phyloP scores from a whole-genome alignment of 2,329 filamentous ascomycete genomes.

The Paraconiothyrium brasiliense region DNA sequence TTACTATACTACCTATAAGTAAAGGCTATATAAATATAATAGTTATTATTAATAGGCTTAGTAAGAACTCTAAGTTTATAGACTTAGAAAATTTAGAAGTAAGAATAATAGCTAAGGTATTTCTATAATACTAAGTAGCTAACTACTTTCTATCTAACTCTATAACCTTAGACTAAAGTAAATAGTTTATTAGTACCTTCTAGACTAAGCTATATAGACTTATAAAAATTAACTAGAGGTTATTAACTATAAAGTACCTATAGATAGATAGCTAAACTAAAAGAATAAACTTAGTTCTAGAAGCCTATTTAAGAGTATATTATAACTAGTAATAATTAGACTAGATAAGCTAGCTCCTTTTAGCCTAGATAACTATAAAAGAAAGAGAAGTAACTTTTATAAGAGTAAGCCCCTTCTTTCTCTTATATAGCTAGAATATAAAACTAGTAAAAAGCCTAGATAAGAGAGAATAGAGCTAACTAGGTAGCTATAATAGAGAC shows the following conservation, averaged over 20 bases:
- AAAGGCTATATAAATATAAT: not conserved
- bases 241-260: slow-evolving; percentile 12
- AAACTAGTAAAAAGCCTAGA: too few species aligned
- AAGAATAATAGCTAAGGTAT: slow-evolving; percentile 2
- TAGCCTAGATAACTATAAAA: too few species aligned
- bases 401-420: too few species aligned
- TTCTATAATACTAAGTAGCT: slow-evolving; percentile 4
- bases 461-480: too few species aligned
- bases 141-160: slow-evolving; percentile 5
- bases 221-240: slow-evolving; percentile 9
- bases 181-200: slow-evolving; percentile 7
- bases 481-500: too few species aligned
- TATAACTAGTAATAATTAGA: too few species aligned
- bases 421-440: too few species aligned
- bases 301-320: too few species aligned
- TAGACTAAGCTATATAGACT: slow-evolving; percentile 4
- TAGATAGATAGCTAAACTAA: slow-evolving; percentile 13
- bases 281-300: too few species aligned
- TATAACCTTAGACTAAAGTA: slow-evolving; percentile 11
- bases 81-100: not conserved
- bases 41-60: slow-evolving; percentile 2
- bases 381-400: too few species aligned
- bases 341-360: too few species aligned
- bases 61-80: slow-evolving; percentile 5
- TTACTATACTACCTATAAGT: not conserved